Evolutionary conservation across 495 filamentous ascomycete species (phyloP), one percentile per base, ranked within the genome.

Genomic region (Recurvomyces mirabilis): DNA sequence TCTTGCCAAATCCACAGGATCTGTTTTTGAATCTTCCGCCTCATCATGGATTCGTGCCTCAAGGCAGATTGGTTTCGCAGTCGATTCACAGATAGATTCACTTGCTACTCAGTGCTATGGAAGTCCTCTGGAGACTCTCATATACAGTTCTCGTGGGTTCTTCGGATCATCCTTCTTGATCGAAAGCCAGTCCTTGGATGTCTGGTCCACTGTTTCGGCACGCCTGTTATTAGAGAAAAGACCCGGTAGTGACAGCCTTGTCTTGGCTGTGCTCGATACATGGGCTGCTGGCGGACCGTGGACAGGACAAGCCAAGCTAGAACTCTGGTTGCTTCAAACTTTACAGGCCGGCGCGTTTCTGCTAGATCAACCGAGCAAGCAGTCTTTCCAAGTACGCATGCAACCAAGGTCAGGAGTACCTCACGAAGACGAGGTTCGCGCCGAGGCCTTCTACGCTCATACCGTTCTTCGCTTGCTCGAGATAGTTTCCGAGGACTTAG

Each of bases 261-360:
- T 84, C 36, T 73, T 75, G 39, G 72, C 71, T 35, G 73, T 84
- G 13, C 73, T 96, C 26, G 86, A 89, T 62, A 75, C 82, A 42
- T 96, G 85, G 82, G 75, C 87, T 41, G 73, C 77, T 26, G 82
- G 85, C 68, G 77, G 83, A 57, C 81, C 86, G 57, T 96, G 91
- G 91, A 81, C 82, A 45, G 82, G 84, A 43, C 84, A 79, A 49
- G 76, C 78, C 50, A 87, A 84, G 52, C 79, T 98, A 69, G 88
- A 94, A 66, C 79, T 84, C 56, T 94, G 87, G 57, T 74, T 98
- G 4, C 89, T 93, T 84, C 79, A 86, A 57, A 81, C 89, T 46
- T 73, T 98, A 15, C 84, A 94, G 63, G 83, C 88, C 56, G 91
- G 91, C 46, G 78, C 84, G 20, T 95, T 94, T 58, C 65, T 98